Conservation (phyloP, 2,329 filamentous ascomycete species). For the Penicillium sp. region DNA sequence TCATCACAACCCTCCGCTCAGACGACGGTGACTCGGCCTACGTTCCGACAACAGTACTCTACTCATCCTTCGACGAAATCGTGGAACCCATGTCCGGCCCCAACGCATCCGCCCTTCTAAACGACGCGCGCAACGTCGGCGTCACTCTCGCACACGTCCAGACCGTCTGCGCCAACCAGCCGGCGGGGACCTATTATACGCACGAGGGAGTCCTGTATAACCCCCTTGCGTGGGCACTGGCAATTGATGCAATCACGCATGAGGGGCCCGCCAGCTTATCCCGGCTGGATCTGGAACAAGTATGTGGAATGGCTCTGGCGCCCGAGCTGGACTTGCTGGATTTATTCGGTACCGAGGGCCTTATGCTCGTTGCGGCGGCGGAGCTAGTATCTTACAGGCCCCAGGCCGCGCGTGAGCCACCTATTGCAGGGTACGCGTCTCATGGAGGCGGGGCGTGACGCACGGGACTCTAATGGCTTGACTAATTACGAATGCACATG, state of each 20-base stretch:
- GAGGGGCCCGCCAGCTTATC: slow-evolving; percentile 44
- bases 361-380: slow-evolving; percentile 41
- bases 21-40: slow-evolving; percentile 53
- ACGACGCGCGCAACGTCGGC: slow-evolving; percentile 44
- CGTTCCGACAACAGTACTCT: slow-evolving; percentile 56
- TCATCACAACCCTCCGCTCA: slow-evolving; percentile 36
- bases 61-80: slow-evolving; percentile 52
- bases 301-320: slow-evolving; percentile 39
- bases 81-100: slow-evolving; percentile 52
- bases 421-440: slow-evolving; percentile 41
- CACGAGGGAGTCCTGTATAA: slow-evolving; percentile 55
- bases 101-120: slow-evolving; percentile 46
- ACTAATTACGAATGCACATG: background rate
- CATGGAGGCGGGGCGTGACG: background rate
- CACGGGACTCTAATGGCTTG: background rate
- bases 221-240: slow-evolving; percentile 42
- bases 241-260: slow-evolving; percentile 51
- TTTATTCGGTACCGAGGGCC: slow-evolving; percentile 46
- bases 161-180: slow-evolving; percentile 36
- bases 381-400: slow-evolving; percentile 34
- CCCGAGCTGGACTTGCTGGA: slow-evolving; percentile 38
- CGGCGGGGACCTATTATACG: slow-evolving; percentile 47
- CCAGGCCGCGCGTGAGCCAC: slow-evolving; percentile 41
- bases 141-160: slow-evolving; percentile 54
- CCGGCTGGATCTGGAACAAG: slow-evolving; percentile 39